Conservation (phyloP, 768 basidiomycete genomes). For the Crassisporium funariophilum region DNA sequence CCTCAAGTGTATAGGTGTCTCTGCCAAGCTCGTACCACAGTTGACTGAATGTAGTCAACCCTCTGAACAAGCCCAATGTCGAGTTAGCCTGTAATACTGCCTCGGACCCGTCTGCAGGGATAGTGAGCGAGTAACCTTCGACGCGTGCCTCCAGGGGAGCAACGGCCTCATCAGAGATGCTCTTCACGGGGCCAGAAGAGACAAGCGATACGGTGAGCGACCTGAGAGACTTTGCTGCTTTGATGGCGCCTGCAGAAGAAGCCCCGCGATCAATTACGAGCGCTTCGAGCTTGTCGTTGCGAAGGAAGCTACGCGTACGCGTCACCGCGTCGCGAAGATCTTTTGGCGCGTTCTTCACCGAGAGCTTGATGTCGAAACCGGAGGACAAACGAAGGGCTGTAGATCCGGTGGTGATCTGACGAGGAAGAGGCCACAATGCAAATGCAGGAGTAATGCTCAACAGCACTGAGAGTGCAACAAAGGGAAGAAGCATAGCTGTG, state of each 20-base stretch:
- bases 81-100: slow-evolving; percentile 63
- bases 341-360: slow-evolving; percentile 46
- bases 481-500: too few species aligned
- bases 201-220: slow-evolving; percentile 49
- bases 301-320: slow-evolving; percentile 46
- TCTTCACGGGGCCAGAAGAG: slow-evolving; percentile 32
- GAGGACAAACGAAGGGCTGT: slow-evolving; percentile 37
- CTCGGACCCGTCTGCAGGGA: slow-evolving; percentile 57
- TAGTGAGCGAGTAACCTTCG: slow-evolving; percentile 61
- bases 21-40: slow-evolving; percentile 62
- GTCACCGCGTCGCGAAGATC: slow-evolving; percentile 59
- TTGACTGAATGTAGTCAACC: slow-evolving; percentile 74
- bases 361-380: slow-evolving; percentile 43
- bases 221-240: slow-evolving; percentile 42
- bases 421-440: slow-evolving; percentile 44
- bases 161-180: slow-evolving; percentile 59
- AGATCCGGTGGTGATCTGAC: slow-evolving; percentile 43
- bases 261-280: slow-evolving; percentile 65
- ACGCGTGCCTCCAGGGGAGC: slow-evolving; percentile 50
- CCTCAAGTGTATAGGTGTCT: slow-evolving; percentile 55
- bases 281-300: slow-evolving; percentile 57
- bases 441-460: slow-evolving; percentile 22
- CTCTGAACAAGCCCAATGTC: slow-evolving; percentile 69
- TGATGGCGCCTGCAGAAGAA: slow-evolving; percentile 43
- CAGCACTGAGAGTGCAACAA: slow-evolving; percentile 21